Percentiles rank a stretch among this genome's conserved stretches.
phyloP scores from a whole-genome alignment of 805 yeast species.

The Yarrowia sp. region DNA sequence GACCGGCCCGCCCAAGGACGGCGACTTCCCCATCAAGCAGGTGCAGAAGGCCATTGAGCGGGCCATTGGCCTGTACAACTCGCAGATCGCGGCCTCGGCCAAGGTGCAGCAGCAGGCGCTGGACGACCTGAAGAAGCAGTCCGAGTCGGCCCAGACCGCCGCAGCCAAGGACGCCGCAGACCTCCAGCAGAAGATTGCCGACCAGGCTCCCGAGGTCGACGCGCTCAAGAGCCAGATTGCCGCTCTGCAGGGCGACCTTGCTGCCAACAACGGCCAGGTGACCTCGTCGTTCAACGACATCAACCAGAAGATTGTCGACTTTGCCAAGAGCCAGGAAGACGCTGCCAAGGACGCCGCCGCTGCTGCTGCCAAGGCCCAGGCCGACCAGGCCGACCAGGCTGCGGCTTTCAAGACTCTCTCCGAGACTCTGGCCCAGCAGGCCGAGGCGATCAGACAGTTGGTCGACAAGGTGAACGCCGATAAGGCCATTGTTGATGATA shows the following conservation, averaged over 20 bases:
- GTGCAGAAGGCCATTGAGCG: neutral
- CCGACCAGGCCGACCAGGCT: neutral
- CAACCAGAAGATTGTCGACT: neutral
- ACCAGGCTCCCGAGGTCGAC: neutral
- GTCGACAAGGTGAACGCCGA: neutral
- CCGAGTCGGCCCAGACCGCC: neutral
- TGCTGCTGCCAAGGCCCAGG: conserved; percentile 1
- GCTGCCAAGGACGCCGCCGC: neutral
- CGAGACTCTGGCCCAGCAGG: neutral
- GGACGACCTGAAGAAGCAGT: neutral
- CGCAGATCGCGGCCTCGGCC: neutral
- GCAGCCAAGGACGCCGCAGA: conserved; percentile 1
- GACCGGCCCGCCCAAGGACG: too few relatives aligned
- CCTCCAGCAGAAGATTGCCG: neutral
- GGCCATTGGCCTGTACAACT: neutral
- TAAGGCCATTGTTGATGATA: neutral
- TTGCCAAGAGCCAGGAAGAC: neutral
- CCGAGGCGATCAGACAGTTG: neutral
- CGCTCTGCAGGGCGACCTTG: neutral
- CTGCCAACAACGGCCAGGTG: neutral
- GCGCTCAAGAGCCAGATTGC: neutral
- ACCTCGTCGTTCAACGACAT: neutral
- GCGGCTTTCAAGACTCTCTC: neutral
- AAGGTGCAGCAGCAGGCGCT: neutral
- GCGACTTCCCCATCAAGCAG: too few relatives aligned